A percentile compares a stretch with the other conserved stretches of the same genome.
Evolutionary conservation across 331 rosid species (phyloP).

Genomic region (Pyrus hybrid): DNA sequence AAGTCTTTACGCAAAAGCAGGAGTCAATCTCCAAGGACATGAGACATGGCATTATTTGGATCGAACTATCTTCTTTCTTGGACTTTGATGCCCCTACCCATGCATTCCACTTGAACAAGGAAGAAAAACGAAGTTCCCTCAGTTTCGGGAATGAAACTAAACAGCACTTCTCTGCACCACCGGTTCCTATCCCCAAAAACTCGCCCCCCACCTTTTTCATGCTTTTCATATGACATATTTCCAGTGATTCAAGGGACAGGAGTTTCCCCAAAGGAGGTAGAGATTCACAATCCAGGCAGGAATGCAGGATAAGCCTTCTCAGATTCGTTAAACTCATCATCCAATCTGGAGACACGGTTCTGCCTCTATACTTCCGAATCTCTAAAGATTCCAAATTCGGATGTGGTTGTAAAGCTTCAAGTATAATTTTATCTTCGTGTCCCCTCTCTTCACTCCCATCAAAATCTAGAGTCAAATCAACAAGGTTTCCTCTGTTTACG

Average conservation of each 20-base stretch:
- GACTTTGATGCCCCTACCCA: slow-evolving; percentile 1
- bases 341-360: background rate
- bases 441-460: background rate
- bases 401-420: background rate
- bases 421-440: background rate
- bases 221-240: background rate
- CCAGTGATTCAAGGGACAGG: background rate
- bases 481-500: background rate
- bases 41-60: background rate
- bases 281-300: background rate
- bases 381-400: background rate
- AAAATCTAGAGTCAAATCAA: background rate
- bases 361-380: background rate
- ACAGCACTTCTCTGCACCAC: background rate
- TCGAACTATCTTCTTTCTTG: background rate
- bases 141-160: slow-evolving; percentile 1
- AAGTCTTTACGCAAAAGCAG: background rate
- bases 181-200: background rate
- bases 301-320: background rate
- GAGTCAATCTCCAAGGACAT: background rate
- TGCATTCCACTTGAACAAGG: background rate
- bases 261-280: slow-evolving; percentile 2
- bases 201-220: background rate
- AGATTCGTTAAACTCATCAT: background rate
- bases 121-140: background rate